Evolutionary conservation across 495 filamentous ascomycete genomes (phyloP).

Genomic region (Friedmanniomyces endolithicus): DNA sequence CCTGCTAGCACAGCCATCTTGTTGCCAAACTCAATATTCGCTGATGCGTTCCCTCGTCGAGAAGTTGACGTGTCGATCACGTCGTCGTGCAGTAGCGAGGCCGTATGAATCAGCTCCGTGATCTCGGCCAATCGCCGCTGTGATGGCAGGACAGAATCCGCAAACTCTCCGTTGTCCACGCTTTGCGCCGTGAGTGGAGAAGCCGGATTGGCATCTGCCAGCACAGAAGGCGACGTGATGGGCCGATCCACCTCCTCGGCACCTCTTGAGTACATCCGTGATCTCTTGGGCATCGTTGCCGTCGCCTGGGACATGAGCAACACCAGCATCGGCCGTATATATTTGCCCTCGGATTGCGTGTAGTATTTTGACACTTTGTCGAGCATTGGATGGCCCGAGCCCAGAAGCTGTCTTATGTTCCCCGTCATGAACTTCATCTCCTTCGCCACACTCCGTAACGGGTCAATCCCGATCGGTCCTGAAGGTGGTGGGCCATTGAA

Average conservation of each 20-base stretch:
- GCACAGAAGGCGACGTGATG: constrained; percentile 60
- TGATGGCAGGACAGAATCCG: constrained; percentile 73
- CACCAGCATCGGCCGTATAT: constrained; percentile 85
- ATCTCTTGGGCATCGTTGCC: constrained; percentile 56
- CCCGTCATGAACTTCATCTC: constrained; percentile 89
- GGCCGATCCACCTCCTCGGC: constrained; percentile 52
- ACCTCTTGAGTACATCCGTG: constrained; percentile 23
- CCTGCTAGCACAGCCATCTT: constrained; percentile 97
- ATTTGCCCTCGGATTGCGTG: constrained; percentile 91
- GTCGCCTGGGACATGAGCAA: constrained; percentile 93
- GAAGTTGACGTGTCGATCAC: constrained; percentile 87
- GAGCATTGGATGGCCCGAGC: constrained; percentile 82
- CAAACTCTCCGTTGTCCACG: constrained; percentile 28
- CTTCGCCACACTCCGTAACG: constrained; percentile 61
- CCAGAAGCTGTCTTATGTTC: constrained; percentile 76
- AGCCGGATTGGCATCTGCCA: constrained; percentile 69
- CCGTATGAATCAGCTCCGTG: constrained; percentile 91
- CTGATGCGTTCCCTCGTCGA: constrained; percentile 69
- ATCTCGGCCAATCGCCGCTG: constrained; percentile 90
- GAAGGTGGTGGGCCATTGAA: constrained; percentile 56
- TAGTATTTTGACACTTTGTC: constrained; percentile 98
- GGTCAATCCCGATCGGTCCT: constrained; percentile 32
- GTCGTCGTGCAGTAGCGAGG: constrained; percentile 92
- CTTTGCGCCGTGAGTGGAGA: constrained; percentile 21
- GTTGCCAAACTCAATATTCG: constrained; percentile 89